phyloP scores from a whole-genome alignment of 2,329 filamentous ascomycete species.

The Trichoderma sp. region DNA sequence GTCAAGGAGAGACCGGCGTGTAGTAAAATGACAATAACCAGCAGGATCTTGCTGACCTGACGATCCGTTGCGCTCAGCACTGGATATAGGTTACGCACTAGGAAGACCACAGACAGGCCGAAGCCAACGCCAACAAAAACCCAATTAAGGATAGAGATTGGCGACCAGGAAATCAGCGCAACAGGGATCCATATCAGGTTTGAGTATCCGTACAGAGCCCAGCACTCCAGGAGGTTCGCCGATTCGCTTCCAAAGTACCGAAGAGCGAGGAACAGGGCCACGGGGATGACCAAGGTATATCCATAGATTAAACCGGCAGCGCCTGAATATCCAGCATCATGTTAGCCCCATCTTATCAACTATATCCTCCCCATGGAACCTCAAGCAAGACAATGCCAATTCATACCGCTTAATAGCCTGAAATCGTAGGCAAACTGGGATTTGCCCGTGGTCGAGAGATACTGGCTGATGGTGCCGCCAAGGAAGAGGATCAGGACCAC shows the following conservation, averaged over 20 bases:
- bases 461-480: conserved; percentile 91
- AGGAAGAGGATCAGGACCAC: conserved; percentile 94
- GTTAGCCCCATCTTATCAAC: conserved; percentile 6
- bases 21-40: conserved; percentile 78
- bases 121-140: conserved; percentile 87
- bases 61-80: conserved; percentile 89
- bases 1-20: conserved; percentile 89
- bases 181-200: conserved; percentile 98
- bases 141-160: conserved; percentile 84
- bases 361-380: not conserved
- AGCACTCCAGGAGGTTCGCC: conserved; percentile 91
- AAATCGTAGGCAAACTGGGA: conserved; percentile 90
- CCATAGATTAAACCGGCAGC: conserved; percentile 93
- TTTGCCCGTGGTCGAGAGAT: conserved; percentile 66
- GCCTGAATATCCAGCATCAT: conserved; percentile 41
- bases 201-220: conserved; percentile 91
- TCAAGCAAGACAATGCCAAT: conserved; percentile 25
- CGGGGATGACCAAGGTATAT: conserved; percentile 84
- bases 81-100: conserved; percentile 83
- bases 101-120: conserved; percentile 75
- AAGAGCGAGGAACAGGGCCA: conserved; percentile 80
- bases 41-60: conserved; percentile 82
- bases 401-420: conserved; percentile 71
- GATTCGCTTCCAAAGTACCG: conserved; percentile 95
- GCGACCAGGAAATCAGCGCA: conserved; percentile 86